Evolutionary conservation across 2,329 filamentous ascomycete species (phyloP), one percentile per base, ranked within the genome.

Genomic region (Colletotrichum agaves): DNA sequence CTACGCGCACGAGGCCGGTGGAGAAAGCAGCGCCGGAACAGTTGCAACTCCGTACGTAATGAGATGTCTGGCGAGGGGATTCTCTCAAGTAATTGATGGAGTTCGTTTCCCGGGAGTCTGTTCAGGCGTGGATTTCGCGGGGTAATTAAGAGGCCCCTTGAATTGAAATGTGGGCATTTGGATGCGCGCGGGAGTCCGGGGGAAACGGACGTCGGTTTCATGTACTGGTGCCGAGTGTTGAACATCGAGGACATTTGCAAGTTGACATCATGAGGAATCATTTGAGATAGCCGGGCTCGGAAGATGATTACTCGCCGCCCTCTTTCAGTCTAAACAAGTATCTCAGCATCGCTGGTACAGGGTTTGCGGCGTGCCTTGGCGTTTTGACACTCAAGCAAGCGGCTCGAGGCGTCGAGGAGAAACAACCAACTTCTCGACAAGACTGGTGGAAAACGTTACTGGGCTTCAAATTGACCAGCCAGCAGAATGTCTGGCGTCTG

Each of bases 31-130:
- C 11, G n/a, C 13, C 15, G 10, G 13, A 57, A 21, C 46, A 15
- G n/a, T 17, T 61, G 46, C 15, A 41, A 21, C 50, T 5, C 60
- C 46, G 64, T 64, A 67, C 64, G 64, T 64, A 67, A 67, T 67
- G 31, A 58, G 46, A 39, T 63, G 60, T 2, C 12, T 12, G 31
- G 31, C 35, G 12, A 53, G 37, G n/a, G 15, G 52, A 64, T 67
- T 67, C n/a, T 49, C 50, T 67, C 61, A 64, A 67, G 61, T 64
- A 67, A 64, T 55, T 39, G 61, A 67, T 67, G 64, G 61, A 49
- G 64, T 56, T n/a, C 5, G 27, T 27, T 21, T 50, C 33, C 15
- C 19, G 7, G 58, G 46, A 6, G 43, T 37, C 21, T 41, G n/a
- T 44, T 27, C 13, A 59, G 31, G 41, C 64, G 64, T 67, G 64